Evolutionary conservation across 768 basidiomycete species (phyloP), one percentile per base, ranked within the genome.

Genomic region (Phaffia tasmanica): DNA sequence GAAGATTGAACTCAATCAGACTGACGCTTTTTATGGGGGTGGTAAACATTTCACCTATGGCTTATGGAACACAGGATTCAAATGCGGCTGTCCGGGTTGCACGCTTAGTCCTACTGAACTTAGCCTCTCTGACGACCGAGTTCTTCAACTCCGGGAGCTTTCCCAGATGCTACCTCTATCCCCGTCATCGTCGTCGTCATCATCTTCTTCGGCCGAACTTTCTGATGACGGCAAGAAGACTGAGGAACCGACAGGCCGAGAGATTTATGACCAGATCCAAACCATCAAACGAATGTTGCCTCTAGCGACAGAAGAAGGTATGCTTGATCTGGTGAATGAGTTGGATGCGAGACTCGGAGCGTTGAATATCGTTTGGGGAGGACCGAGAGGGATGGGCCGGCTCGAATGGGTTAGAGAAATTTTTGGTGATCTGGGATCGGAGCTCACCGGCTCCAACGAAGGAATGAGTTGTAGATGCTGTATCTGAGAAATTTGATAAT

Each of bases 31-130:
- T 42, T 27, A 23, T 56, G 1, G 1, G 35, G 35, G 4, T 4
- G 35, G 35, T 5, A 42, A 42, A 42, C 35, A 42, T 42, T 4
- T 56, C 55, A 25, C 23, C 23, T 23, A 9, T 2, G 19, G 11
- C 2, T 35, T 46, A 42, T 15, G 25, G 3, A 25, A 23, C 1
- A n/a, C 48, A 67, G 66, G 66, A 18, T 67, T 67, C 30, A 42
- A 54, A 48, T 67, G 66, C 25, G 49, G 29, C 23, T 67, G 66
- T 55, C 53, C 61, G 16, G 60, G 35, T 27, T 67, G 66, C 61
- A 32, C 35, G 2, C 32, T 53, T 4, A n/a, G 55, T 25, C 23
- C 25, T 5, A 30, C 66, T 1, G 9, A n/a, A 23, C 46, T 27
- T 2, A 2, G 11, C 1, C 35, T 23, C 0, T 67, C 66, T 53